These are phyloP conservation scores for Amaranthus tricolor DNA, from an alignment of 179 eudicot species.

Conservation along the genomic window DNA sequence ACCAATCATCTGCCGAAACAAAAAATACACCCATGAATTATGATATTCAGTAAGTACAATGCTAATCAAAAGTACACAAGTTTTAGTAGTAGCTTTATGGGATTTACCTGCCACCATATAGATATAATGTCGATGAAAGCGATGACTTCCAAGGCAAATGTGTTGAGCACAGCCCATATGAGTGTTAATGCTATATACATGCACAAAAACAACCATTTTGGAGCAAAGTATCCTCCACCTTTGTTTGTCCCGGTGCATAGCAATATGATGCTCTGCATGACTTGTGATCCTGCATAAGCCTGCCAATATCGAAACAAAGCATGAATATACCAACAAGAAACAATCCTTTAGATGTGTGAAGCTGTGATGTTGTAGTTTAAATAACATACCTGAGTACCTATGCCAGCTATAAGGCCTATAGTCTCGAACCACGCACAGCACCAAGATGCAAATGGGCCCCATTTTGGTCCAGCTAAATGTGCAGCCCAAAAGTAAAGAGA, in stretches of 20 bases:
- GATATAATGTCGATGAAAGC: conserved; percentile 55
- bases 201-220: conserved; percentile 58
- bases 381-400: conserved; percentile 59
- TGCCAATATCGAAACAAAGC: conserved; percentile 19
- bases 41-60: background rate
- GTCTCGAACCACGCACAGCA: conserved; percentile 79
- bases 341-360: background rate
- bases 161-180: conserved; percentile 63
- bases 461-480: conserved; percentile 59
- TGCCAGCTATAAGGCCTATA: conserved; percentile 61
- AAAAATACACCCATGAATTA: background rate
- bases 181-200: conserved; percentile 54
- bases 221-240: conserved; percentile 62
- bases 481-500: conserved; percentile 72
- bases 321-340: conserved; percentile 4
- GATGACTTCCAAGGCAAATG: conserved; percentile 60
- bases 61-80: background rate
- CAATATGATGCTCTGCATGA: conserved; percentile 55
- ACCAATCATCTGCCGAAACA: conserved; percentile 42
- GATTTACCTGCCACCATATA: conserved; percentile 61
- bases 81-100: background rate
- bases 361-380: background rate
- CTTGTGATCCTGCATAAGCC: conserved; percentile 71
- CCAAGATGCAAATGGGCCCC: conserved; percentile 77
- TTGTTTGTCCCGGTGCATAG: conserved; percentile 63